These are phyloP conservation scores for Arctium minus DNA, from an alignment of 129 eudicot species.

Conservation along the genomic window DNA sequence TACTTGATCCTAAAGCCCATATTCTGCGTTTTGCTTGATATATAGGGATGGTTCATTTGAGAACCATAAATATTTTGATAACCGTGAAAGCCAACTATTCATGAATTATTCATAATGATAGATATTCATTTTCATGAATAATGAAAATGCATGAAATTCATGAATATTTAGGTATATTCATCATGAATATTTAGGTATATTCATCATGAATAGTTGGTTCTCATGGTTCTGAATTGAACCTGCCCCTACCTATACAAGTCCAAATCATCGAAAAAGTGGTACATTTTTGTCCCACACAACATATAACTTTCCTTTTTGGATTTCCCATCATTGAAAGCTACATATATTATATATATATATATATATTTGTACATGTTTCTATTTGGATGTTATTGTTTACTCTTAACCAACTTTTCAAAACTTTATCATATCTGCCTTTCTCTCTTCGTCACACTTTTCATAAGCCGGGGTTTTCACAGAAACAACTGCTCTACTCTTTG, in stretches of 20 bases:
- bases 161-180: background rate
- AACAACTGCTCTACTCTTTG: background rate
- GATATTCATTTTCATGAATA: background rate
- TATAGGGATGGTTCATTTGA: no score
- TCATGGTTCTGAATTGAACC: background rate
- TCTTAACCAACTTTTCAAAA: no score
- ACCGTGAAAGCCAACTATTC: background rate
- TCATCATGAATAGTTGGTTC: no score
- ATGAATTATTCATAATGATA: background rate
- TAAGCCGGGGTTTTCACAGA: background rate
- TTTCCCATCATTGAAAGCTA: background rate
- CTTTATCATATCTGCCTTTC: no score
- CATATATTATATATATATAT: no score
- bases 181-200: no score
- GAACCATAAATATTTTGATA: background rate
- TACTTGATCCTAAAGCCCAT: background rate
- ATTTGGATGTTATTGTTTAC: no score
- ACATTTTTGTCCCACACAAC: background rate
- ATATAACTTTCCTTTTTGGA: background rate
- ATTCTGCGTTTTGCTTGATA: background rate
- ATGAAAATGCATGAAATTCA: background rate
- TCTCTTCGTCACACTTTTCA: background rate
- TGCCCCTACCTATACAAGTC: background rate
- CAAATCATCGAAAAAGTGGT: background rate
- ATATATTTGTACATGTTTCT: no score